These are phyloP conservation scores for Sugiyamaella paludigena DNA, from an alignment of 1,139 yeast species.

Conservation along the genomic window DNA sequence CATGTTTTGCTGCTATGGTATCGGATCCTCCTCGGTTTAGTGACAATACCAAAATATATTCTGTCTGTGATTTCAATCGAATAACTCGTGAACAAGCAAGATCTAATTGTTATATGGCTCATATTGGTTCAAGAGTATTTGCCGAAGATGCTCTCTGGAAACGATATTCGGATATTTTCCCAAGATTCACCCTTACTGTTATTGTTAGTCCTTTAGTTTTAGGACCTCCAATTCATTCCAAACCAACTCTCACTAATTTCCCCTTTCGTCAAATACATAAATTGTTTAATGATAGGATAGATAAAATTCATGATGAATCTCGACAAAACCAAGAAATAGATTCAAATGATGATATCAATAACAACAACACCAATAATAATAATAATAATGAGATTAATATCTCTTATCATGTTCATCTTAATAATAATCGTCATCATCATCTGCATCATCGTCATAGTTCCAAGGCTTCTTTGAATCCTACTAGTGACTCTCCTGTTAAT, in stretches of 20 bases:
- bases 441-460: not conserved
- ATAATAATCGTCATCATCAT: not conserved
- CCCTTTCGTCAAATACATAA: too few species aligned
- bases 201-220: constrained; percentile 27
- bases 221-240: constrained; percentile 21
- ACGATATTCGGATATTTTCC: constrained; percentile 22
- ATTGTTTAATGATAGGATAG: too few species aligned
- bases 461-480: not conserved
- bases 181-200: constrained; percentile 21
- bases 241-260: too few species aligned
- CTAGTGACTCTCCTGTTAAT: too few species aligned
- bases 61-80: constrained; percentile 25
- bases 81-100: constrained; percentile 26
- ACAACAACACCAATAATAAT: too few species aligned
- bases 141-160: constrained; percentile 30
- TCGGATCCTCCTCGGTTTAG: constrained; percentile 28
- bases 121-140: constrained; percentile 25
- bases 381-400: too few species aligned
- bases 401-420: too few species aligned
- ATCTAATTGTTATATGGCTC: constrained; percentile 19
- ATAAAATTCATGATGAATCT: too few species aligned
- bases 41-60: constrained; percentile 25
- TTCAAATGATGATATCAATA: too few species aligned
- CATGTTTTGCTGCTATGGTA: constrained; percentile 30
- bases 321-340: too few species aligned